Evolutionary conservation across 306 rosid genomes (phyloP).

Genomic region (Vicia faba): DNA sequence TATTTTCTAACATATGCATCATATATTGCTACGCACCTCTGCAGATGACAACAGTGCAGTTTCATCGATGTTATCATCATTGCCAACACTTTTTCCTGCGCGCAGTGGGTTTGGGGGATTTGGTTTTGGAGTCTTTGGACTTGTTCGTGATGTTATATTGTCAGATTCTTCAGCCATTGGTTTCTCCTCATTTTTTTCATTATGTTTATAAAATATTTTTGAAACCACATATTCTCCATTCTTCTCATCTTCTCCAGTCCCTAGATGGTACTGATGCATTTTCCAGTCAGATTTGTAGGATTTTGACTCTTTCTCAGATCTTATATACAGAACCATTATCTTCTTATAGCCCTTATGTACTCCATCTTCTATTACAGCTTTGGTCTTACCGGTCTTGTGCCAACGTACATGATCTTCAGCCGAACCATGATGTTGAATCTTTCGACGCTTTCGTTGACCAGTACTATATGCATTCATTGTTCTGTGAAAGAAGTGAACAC

Average conservation of each 20-base stretch:
- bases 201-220: slow-evolving; percentile 62
- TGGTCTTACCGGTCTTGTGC: slow-evolving; percentile 59
- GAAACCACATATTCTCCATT: slow-evolving; percentile 83
- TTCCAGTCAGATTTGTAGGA: slow-evolving; percentile 71
- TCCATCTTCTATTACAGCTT: slow-evolving; percentile 46
- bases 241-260: slow-evolving; percentile 72
- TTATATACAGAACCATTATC: slow-evolving; percentile 77
- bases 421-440: slow-evolving; percentile 45
- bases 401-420: slow-evolving; percentile 52
- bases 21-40: slow-evolving; percentile 49
- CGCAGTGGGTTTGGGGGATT: slow-evolving; percentile 69
- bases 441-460: slow-evolving; percentile 71
- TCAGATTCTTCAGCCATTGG: slow-evolving; percentile 51
- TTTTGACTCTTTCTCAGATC: slow-evolving; percentile 64
- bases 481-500: slow-evolving; percentile 74
- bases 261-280: slow-evolving; percentile 94
- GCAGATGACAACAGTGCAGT: slow-evolving; percentile 36
- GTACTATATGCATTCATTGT: slow-evolving; percentile 72
- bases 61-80: slow-evolving; percentile 44
- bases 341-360: slow-evolving; percentile 74
- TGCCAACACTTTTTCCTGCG: slow-evolving; percentile 41
- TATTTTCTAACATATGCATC: slow-evolving; percentile 15
- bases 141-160: slow-evolving; percentile 43
- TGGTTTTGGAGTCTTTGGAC: slow-evolving; percentile 76
- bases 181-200: slow-evolving; percentile 48